phyloP scores from a whole-genome alignment of 1,284 basidiomycete genomes.

The Fomitopsis palustris region DNA sequence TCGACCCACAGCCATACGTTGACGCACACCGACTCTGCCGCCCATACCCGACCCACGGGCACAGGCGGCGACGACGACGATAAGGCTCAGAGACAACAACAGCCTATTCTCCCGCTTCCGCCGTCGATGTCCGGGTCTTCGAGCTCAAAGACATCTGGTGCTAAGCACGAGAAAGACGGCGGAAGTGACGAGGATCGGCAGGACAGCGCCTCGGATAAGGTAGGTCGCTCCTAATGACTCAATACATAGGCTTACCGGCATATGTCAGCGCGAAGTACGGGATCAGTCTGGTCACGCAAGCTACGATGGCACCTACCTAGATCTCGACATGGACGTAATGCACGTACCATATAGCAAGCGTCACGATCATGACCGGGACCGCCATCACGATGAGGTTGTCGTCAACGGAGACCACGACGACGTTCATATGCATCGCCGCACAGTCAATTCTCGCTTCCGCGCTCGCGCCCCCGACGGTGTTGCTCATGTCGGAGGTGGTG shows the following conservation, averaged over 20 bases:
- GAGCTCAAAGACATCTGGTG: not conserved
- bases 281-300: not conserved
- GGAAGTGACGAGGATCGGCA: slow-evolving; percentile 8
- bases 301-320: not conserved
- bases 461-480: not conserved
- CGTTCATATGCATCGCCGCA: slow-evolving; percentile 14
- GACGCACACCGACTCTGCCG: slow-evolving; percentile 4
- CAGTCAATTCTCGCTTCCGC: not conserved
- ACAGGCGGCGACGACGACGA: not conserved
- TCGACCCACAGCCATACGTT: slow-evolving; percentile 10
- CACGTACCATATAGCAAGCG: slow-evolving; percentile 8
- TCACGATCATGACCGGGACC: slow-evolving; percentile 8
- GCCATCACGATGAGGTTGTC: slow-evolving; percentile 11
- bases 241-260: not conserved
- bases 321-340: not conserved
- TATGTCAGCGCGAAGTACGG: not conserved
- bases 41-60: not conserved
- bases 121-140: not conserved
- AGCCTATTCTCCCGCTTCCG: slow-evolving; percentile 22
- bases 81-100: slow-evolving; percentile 8
- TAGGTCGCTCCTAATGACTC: not conserved
- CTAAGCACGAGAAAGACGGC: not conserved
- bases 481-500: not conserved
- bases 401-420: slow-evolving; percentile 21
- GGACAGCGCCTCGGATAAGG: slow-evolving; percentile 12